Conservation (phyloP, 257 asterid species). For the Scutellaria barbata region DNA sequence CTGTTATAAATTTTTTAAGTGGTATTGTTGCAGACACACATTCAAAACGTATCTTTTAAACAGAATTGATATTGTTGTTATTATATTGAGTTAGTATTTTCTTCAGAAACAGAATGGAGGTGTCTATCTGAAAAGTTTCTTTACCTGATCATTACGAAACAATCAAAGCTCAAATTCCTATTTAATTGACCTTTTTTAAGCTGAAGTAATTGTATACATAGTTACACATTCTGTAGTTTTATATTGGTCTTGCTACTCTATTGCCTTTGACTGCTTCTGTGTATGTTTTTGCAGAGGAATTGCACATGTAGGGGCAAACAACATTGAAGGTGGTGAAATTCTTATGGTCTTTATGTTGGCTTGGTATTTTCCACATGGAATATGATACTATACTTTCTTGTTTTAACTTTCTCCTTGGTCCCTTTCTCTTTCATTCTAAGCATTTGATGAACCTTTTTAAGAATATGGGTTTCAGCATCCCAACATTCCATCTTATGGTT, state of each 20-base stretch:
- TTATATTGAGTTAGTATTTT: not conserved
- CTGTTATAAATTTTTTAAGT: not conserved
- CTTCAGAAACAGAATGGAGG: not conserved
- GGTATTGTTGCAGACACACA: slow-evolving; percentile 1
- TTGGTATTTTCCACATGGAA: slow-evolving; percentile 26
- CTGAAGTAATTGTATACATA: not conserved
- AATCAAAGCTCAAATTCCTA: not conserved
- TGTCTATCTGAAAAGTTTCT: not conserved
- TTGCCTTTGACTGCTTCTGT: slow-evolving; percentile 36
- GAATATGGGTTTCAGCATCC: slow-evolving; percentile 17
- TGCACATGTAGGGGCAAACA: slow-evolving; percentile 32
- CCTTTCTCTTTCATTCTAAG: slow-evolving; percentile 3
- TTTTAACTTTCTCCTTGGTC: slow-evolving; percentile 30
- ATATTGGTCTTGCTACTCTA: slow-evolving; percentile 7
- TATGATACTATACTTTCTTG: slow-evolving; percentile 16
- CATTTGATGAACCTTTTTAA: slow-evolving; percentile 29
- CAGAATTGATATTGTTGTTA: not conserved
- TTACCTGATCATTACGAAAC: not conserved
- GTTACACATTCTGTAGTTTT: not conserved
- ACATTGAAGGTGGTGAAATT: slow-evolving; percentile 33
- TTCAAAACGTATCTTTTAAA: not conserved
- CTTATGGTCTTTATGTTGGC: slow-evolving; percentile 17
- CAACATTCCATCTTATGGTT: slow-evolving; percentile 20
- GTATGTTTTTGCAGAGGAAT: slow-evolving; percentile 48
- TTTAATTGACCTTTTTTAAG: not conserved